Percentiles rank a stretch among this genome's conserved stretches.
Conservation (phyloP, 75 land plant genomes). For the Azolla pinnata region DNA sequence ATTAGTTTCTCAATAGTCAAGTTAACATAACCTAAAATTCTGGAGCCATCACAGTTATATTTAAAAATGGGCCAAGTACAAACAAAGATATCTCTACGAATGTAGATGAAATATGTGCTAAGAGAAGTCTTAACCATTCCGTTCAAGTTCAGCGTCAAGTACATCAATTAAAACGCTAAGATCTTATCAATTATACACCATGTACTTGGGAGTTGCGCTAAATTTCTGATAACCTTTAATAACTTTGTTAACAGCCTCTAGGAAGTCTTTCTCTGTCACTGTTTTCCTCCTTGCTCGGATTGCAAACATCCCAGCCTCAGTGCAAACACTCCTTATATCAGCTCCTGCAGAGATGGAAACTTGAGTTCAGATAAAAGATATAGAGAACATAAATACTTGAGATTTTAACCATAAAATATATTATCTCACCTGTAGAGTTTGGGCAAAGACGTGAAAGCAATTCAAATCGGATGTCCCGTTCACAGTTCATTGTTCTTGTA, state of each 20-base stretch:
- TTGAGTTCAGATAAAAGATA: neutral
- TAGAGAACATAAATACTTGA: conserved; percentile 1
- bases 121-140: no score
- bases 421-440: conserved; percentile 73
- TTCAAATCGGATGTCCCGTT: conserved; percentile 92
- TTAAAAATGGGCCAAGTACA: no score
- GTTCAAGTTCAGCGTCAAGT: no score
- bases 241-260: conserved; percentile 96
- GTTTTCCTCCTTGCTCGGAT: conserved; percentile 97
- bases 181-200: conserved; percentile 84
- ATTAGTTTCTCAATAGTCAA: no score
- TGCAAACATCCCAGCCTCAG: conserved; percentile 98
- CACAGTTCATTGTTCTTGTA: conserved; percentile 97
- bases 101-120: no score
- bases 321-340: conserved; percentile 94
- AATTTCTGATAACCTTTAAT: conserved; percentile 98
- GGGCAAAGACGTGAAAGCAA: conserved; percentile 93
- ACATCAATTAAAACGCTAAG: neutral
- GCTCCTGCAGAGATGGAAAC: conserved; percentile 48
- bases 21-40: no score
- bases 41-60: no score
- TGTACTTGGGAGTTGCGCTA: conserved; percentile 97
- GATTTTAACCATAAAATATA: neutral
- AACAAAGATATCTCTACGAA: no score
- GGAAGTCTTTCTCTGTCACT: conserved; percentile 94